Evolutionary conservation across 202 grass and related monocot species (phyloP), one percentile per base, ranked within the genome.

Genomic region (Alloteropsis angusta): DNA sequence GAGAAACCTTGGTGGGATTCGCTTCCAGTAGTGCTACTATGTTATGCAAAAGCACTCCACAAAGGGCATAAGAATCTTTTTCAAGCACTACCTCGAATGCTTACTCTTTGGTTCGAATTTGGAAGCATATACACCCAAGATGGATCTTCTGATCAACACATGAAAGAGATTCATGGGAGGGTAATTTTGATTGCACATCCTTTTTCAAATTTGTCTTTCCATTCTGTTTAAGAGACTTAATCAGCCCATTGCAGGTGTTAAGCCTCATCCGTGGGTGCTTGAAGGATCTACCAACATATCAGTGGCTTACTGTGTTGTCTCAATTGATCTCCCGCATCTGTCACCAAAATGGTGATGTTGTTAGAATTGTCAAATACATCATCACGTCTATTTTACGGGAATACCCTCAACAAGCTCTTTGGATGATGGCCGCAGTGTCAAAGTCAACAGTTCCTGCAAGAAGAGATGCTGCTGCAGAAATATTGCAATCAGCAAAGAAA

Each of bases 401-500:
- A 57, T 98, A 95, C 63, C 92, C 96, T 83, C 96, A 98, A 69
- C 96, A 98, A 75, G 92, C 86, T 71, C 92, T 98, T 62, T 98
- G 96, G 96, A 98, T 95, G 96, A 98, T 98, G 96, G 96, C 96
- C 66, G 96, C 92, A 32, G 92, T 95, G 30, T 98, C 92, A 37
- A 98, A 98, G 66, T 98, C 96, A 37, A 88, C 92, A 58, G 85
- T 98, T 84, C 60, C 82, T 83, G 85, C 87, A 60, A 89, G 95
- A 71, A 72, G 86, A 63, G 92, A 98, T 34, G 95, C 92, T 65
- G 96, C 89, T 69, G 75, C 88, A 59, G 87, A 98, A 85, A 95
- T 98, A 86, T 74, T 98, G 77, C 88, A 92, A 65, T 62, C 72
- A 59, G 92, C 92, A 61, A 94, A 87, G 84, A 98, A 92, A 82